These are phyloP conservation scores for Podospora tetraspora DNA, from an alignment of 495 filamentous ascomycete genomes.

Conservation along the genomic window DNA sequence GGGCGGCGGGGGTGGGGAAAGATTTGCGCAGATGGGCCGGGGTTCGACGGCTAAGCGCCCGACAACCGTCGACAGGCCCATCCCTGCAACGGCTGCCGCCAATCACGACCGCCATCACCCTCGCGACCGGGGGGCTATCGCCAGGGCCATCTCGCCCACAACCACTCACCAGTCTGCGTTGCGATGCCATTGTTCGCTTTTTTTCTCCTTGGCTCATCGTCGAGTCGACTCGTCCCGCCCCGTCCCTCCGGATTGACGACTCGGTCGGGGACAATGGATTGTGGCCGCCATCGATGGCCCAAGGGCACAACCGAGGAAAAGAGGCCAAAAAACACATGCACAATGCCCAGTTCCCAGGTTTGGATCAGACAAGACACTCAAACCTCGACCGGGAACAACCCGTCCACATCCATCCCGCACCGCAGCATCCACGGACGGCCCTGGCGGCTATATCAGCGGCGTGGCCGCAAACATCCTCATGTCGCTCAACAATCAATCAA, in stretches of 20 bases:
- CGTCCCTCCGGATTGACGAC: constrained; percentile 3
- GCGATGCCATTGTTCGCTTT: constrained; percentile 25
- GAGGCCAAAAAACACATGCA: not conserved
- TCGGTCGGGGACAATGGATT: not conserved
- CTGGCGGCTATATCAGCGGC: not conserved
- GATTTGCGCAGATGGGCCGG: constrained; percentile 5
- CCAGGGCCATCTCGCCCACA: constrained; percentile 8
- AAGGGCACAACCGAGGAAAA: no score
- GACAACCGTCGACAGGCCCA: constrained; percentile 23
- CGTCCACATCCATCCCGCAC: no score
- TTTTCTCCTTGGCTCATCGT: not conserved
- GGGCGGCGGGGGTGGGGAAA: constrained; percentile 7
- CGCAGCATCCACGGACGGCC: not conserved
- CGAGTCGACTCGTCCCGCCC: constrained; percentile 8
- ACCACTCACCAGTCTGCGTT: constrained; percentile 23
- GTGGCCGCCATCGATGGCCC: not conserved
- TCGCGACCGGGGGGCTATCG: constrained; percentile 25
- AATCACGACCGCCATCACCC: constrained; percentile 32
- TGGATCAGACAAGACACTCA: not conserved
- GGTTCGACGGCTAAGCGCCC: constrained; percentile 30
- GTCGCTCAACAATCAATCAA: not conserved
- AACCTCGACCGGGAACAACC: not conserved
- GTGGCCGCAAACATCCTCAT: not conserved
- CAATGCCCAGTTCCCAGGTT: not conserved
- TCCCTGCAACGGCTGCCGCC: constrained; percentile 23